Percentiles rank a stretch among this genome's conserved stretches.
Conservation (phyloP, 1,284 basidiomycete genomes). For the Xerocomus nothofagi region DNA sequence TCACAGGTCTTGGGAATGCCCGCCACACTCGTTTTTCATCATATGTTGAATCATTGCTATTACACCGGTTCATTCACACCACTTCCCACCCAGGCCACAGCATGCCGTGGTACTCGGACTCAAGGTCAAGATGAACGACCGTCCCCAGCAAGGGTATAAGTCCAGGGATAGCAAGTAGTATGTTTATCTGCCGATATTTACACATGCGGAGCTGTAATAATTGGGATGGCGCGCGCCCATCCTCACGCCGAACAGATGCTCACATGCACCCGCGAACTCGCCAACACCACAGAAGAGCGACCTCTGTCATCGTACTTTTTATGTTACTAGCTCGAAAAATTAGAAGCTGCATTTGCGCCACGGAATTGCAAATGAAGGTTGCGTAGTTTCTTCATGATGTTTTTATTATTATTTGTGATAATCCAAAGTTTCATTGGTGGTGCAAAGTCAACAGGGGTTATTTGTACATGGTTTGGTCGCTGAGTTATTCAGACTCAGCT, state of each 20-base stretch:
- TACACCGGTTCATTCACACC: not conserved
- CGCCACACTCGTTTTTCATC: not conserved
- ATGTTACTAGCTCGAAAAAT: not conserved
- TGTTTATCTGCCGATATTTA: conserved; percentile 7
- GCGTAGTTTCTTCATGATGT: not conserved
- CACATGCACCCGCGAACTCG: not conserved
- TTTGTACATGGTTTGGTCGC: no score
- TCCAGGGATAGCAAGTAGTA: conserved; percentile 13
- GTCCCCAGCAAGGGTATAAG: not conserved
- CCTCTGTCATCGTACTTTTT: not conserved
- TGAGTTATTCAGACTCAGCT: no score
- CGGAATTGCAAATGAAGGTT: not conserved
- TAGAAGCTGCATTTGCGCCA: not conserved
- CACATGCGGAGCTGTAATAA: not conserved
- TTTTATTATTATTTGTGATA: no score
- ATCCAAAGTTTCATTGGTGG: no score
- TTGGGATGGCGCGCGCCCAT: not conserved
- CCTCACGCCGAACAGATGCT: not conserved
- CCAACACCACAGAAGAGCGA: not conserved
- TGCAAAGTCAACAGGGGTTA: no score
- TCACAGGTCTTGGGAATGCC: not conserved
- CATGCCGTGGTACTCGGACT: not conserved
- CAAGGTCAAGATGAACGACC: not conserved
- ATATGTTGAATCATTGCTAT: not conserved
- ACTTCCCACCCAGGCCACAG: not conserved